Base-by-base conservation (phyloP, 192 early-diverging fungal species). In the Allomyces macrogynus region DNA sequence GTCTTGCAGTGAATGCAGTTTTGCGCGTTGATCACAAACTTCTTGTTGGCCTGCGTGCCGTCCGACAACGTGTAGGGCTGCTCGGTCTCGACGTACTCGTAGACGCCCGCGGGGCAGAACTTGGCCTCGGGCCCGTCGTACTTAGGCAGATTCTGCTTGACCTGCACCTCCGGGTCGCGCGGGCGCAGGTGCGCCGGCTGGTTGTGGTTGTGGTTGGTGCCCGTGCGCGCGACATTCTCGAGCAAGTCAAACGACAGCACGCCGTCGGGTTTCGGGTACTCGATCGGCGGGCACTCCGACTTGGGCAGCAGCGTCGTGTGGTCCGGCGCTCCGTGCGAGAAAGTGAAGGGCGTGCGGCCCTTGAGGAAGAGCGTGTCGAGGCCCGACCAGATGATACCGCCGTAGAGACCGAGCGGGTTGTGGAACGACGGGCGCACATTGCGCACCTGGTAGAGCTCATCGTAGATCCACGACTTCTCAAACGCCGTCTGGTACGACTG, bases 1-100 rank as follows among this genome's bases (percentile, higher is more conserved):
- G 95, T 99, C 81, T 99, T 99, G 86, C 95, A 99, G 75, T 99
- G 95, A 61, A 99, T 91, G 71, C 95, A 99, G 75, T 99, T 96
- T 71, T 89, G 86, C 57, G 85, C 87, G 73, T 98, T 96, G 74
- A 99, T 95, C 78, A 96, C 92, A 73, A 96, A 87, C 14, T 92
- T 81, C 78, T 95, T 89, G 24, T 87, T 83, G 22, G 74, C 73
- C 49, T 57, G 49, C 16, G 49, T 57, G 49, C 49, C 49, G 49
- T 57, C 49, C 64, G 64, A 64, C 10, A 64, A 5, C 32, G 54
- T 23, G 65, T 60, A 26, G 18, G 65, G 40, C 61, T 66, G 67
- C 67, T 95, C 92, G 64, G 95, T 89, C 23, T 95, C 92, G 1
- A 98, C 85, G 76, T 91, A 96, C 77, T 98, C 95, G 75, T 96